Base-by-base conservation (phyloP, 495 filamentous ascomycete genomes). In the Talaromyces nanjingensis region DNA sequence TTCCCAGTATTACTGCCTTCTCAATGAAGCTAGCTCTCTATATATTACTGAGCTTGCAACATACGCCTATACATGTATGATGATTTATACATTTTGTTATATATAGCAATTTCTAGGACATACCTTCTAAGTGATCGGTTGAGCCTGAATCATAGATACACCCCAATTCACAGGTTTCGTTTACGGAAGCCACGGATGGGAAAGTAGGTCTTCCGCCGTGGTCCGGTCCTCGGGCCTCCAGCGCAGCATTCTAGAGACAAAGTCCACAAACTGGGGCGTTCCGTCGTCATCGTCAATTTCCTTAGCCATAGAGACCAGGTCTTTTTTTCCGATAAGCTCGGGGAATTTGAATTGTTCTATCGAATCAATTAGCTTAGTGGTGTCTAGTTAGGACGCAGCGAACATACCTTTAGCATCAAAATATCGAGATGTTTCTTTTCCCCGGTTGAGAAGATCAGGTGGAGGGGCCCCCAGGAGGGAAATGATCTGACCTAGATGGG, bases 161-260 rank as follows among this genome's bases (percentile, higher is more conserved):
- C n/a, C n/a, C n/a, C n/a, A n/a, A 64, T 64, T 64, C 33, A 56
- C 34, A 67, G 33, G 49, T 59, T 59, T 64, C 42, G 37, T 60
- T 60, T 63, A 29, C 47, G 63, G 59, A 42, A 42, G 37, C 78
- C 77, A 81, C 29, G 70, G 70, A 68, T 83, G 72, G 6, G 76
- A 61, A 6, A 76, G 65, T 25, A 83, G 62, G 56, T 79, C 70
- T 57, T 71, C 73, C 5, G 81, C 81, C 3, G 74, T 78, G 62
- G 70, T 74, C 14, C 81, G 70, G 39, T 80, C 67, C 61, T 76
- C 72, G 24, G 81, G 81, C 14, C 67, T 65, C 81, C 81, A 83
- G 61, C 77, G 76, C 60, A 85, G 67, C 79, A 84, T 83, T 42
- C 65, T 66, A 47, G 68, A 61, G 65, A 81, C 75, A 61, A 83